Conservation (phyloP, 768 basidiomycete species). For the Leccinellum albellum region DNA sequence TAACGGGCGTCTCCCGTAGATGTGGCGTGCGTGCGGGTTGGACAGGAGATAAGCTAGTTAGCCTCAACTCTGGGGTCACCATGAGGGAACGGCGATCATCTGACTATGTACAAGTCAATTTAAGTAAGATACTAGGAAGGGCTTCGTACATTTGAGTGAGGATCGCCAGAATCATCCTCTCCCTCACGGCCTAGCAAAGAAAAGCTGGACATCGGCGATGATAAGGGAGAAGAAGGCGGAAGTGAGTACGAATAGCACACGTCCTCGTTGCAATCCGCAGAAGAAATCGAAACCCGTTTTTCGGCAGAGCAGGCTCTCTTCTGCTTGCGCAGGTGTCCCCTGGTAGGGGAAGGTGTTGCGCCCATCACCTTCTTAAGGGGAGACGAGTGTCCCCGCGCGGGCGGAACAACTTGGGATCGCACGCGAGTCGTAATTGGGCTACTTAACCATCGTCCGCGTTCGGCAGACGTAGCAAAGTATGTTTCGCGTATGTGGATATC, state of each 20-base stretch:
- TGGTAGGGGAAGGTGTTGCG: neutral
- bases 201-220: conserved; percentile 40
- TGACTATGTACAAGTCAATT: conserved; percentile 12
- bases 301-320: neutral
- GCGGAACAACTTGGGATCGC: conserved; percentile 14
- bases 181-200: conserved; percentile 31
- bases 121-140: conserved; percentile 5
- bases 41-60: conserved; percentile 7
- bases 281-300: neutral
- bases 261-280: conserved; percentile 16
- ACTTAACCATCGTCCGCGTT: conserved; percentile 56
- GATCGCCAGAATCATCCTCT: conserved; percentile 11
- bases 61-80: conserved; percentile 12
- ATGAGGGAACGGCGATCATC: neutral
- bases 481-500: conserved; percentile 41
- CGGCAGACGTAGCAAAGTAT: conserved; percentile 53
- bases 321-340: conserved; percentile 1
- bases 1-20: neutral
- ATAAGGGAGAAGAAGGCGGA: conserved; percentile 42
- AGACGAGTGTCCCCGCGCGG: conserved; percentile 20
- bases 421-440: conserved; percentile 39
- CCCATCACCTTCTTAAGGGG: conserved; percentile 15
- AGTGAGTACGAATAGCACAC: conserved; percentile 22
- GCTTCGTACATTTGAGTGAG: conserved; percentile 28
- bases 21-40: conserved; percentile 3